Percentiles rank a stretch among this genome's conserved stretches.
These are phyloP conservation scores for Nigrospora osmanthi DNA, from an alignment of 2,329 filamentous ascomycete species.

Conservation along the genomic window DNA sequence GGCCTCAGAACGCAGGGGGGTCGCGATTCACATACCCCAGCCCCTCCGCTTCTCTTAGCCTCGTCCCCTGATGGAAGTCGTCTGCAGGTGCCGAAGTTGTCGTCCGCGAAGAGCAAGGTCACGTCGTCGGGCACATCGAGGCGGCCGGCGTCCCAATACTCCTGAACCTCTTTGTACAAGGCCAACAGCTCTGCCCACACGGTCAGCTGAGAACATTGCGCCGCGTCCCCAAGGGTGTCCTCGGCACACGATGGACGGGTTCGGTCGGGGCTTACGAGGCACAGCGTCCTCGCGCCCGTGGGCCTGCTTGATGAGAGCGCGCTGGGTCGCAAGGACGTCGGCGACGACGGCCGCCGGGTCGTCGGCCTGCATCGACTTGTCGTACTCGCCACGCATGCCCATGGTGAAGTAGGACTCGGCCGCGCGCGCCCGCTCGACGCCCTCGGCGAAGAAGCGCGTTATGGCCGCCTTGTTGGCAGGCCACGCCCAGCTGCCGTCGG, in stretches of 20 bases:
- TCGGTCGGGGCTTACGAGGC: slow-evolving; percentile 23
- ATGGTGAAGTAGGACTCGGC: slow-evolving; percentile 53
- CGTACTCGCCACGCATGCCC: slow-evolving; percentile 50
- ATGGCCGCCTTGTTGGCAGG: slow-evolving; percentile 46
- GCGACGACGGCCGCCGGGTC: slow-evolving; percentile 44
- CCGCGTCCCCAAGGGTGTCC: too few relatives aligned
- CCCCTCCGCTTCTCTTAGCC: slow-evolving; percentile 31
- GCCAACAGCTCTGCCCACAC: slow-evolving; percentile 46
- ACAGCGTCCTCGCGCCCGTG: slow-evolving; percentile 35
- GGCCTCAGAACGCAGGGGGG: neutral
- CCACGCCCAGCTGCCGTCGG: slow-evolving; percentile 52
- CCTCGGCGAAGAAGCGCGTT: slow-evolving; percentile 47
- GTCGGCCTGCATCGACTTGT: slow-evolving; percentile 40
- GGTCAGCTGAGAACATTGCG: too few relatives aligned
- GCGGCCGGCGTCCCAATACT: slow-evolving; percentile 42
- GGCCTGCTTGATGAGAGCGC: slow-evolving; percentile 42
- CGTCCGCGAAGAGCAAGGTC: slow-evolving; percentile 61
- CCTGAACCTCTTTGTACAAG: slow-evolving; percentile 58
- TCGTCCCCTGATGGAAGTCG: slow-evolving; percentile 45
- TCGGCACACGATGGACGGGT: neutral
- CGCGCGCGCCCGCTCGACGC: slow-evolving; percentile 42
- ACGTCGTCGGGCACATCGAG: slow-evolving; percentile 50
- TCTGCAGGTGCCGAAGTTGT: slow-evolving; percentile 47
- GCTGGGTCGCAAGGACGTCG: slow-evolving; percentile 46
- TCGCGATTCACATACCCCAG: slow-evolving; percentile 33